These are phyloP conservation scores for Carex littledalei DNA, from an alignment of 176 grass and related monocot genomes.

Conservation along the genomic window DNA sequence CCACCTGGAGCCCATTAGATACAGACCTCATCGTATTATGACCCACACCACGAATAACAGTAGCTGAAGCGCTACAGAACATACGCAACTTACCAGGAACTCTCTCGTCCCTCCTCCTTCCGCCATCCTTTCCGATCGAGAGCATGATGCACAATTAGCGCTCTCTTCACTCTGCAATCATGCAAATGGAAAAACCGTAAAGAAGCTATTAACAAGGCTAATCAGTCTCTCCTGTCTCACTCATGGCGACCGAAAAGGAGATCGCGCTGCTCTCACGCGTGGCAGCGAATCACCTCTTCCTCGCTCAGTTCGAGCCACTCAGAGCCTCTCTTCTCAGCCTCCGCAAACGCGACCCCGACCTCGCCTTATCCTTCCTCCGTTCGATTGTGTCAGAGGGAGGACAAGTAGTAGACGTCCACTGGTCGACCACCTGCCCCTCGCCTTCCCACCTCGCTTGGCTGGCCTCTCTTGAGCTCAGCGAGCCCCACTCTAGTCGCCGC, in stretches of 20 bases:
- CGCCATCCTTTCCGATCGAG: neutral
- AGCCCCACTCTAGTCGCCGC: slow-evolving; percentile 38
- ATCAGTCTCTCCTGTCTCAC: neutral
- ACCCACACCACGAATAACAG: neutral
- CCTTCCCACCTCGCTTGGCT: slow-evolving; percentile 91
- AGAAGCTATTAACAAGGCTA: neutral
- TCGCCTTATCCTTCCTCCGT: slow-evolving; percentile 51
- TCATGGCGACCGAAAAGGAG: slow-evolving; percentile 58
- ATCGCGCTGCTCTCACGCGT: slow-evolving; percentile 60
- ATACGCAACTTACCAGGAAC: neutral
- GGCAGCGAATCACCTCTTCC: slow-evolving; percentile 84
- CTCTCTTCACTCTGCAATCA: neutral
- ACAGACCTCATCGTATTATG: neutral
- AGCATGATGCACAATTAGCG: slow-evolving; percentile 12
- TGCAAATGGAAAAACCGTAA: neutral
- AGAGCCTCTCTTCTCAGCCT: slow-evolving; percentile 81
- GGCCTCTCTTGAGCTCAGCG: slow-evolving; percentile 63
- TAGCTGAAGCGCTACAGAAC: neutral
- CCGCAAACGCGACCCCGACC: slow-evolving; percentile 55
- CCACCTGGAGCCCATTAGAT: too few species aligned
- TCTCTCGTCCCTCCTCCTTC: neutral
- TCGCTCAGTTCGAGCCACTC: slow-evolving; percentile 86
- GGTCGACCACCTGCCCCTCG: slow-evolving; percentile 57
- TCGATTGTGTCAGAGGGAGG: slow-evolving; percentile 53
- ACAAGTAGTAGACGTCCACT: slow-evolving; percentile 56